Conservation (phyloP, 2,329 filamentous ascomycete species). For the Ophiostoma sp. region DNA sequence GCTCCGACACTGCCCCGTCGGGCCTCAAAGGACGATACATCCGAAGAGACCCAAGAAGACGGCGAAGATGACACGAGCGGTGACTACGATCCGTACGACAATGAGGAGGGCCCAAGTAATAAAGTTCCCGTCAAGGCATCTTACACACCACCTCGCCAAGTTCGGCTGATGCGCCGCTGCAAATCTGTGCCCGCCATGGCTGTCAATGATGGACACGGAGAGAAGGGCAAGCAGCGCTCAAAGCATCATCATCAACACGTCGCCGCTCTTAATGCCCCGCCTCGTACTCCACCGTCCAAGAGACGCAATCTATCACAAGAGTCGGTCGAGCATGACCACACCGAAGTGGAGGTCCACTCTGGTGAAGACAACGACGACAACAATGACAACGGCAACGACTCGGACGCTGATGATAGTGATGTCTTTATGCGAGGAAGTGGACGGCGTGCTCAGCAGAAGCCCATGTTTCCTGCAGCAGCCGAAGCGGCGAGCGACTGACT, state of each 20-base stretch:
- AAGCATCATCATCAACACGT: not conserved
- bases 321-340: conserved; percentile 16
- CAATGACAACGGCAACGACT: not conserved
- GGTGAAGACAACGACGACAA: not conserved
- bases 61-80: conserved; percentile 16
- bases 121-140: not conserved
- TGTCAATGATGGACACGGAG: not conserved
- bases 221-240: not conserved
- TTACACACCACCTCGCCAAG: not conserved
- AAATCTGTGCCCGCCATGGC: conserved; percentile 2
- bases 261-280: not conserved
- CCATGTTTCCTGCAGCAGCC: not conserved
- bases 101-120: not conserved
- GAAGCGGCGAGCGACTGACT: conserved; percentile 8
- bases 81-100: conserved; percentile 13
- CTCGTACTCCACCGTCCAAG: not conserved
- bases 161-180: conserved; percentile 3
- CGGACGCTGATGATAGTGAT: conserved; percentile 16
- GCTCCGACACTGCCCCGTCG: not conserved
- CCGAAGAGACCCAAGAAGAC: conserved; percentile 10
- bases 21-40: not conserved
- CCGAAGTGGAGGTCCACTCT: conserved; percentile 8
- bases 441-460: not conserved
- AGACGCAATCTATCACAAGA: not conserved
- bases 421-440: conserved; percentile 12